Percentiles rank a stretch among this genome's conserved stretches.
Evolutionary conservation across 345 rosid genomes (phyloP).

Genomic region (Toxicodendron radicans): DNA sequence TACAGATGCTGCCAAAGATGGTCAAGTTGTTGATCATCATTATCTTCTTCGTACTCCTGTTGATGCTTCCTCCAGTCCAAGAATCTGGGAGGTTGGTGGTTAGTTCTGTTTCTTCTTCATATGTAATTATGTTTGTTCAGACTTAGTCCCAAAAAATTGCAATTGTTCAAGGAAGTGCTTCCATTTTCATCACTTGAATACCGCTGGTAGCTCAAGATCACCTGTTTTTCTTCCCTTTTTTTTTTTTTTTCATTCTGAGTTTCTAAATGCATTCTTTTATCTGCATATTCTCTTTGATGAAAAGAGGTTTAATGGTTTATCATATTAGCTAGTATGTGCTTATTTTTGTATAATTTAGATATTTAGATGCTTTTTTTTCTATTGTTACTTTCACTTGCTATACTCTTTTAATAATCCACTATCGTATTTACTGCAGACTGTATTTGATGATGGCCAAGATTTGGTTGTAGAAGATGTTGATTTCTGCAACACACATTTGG

Average conservation of each 20-base stretch:
- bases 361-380: not conserved
- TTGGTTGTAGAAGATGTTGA: constrained; percentile 78
- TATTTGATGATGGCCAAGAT: constrained; percentile 54
- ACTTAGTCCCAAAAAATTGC: not conserved
- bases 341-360: not conserved
- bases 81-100: constrained; percentile 79
- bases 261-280: constrained; percentile 1
- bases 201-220: not conserved
- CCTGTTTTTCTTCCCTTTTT: constrained; percentile 15
- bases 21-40: constrained; percentile 63
- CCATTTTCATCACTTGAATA: not conserved
- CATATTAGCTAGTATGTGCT: constrained; percentile 2
- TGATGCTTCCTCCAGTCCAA: constrained; percentile 45
- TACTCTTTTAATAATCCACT: constrained; percentile 9
- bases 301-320: not conserved
- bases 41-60: constrained; percentile 72
- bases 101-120: constrained; percentile 7
- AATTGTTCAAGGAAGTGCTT: not conserved
- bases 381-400: not conserved
- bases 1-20: constrained; percentile 73
- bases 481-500: constrained; percentile 76
- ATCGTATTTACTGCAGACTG: constrained; percentile 45
- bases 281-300: constrained; percentile 4
- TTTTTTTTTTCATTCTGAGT: not conserved
- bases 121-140: not conserved